phyloP scores from a whole-genome alignment of 2,329 filamentous ascomycete species.

The Talaromyces sp. region DNA sequence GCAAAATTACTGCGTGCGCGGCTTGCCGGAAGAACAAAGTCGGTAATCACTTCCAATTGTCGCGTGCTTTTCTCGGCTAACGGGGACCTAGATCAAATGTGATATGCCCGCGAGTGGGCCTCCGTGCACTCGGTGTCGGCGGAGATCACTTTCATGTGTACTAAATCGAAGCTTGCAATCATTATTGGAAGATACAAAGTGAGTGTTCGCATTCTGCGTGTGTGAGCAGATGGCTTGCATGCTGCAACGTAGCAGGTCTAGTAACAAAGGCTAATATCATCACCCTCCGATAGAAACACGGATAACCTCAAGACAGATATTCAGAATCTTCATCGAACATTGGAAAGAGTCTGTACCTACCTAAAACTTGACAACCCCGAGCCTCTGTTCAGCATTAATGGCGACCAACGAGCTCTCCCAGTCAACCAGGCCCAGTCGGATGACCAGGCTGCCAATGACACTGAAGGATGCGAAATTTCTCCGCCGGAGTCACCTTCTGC shows the following conservation, averaged over 20 bases:
- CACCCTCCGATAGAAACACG: conserved; percentile 24
- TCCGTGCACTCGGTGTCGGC: conserved; percentile 46
- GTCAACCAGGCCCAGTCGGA: background rate
- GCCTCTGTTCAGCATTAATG: conserved; percentile 3
- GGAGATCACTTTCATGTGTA: conserved; percentile 45
- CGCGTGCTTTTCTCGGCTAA: background rate
- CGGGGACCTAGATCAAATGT: conserved; percentile 39
- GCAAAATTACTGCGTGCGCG: conserved; percentile 47
- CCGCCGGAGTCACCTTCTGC: conserved; percentile 33
- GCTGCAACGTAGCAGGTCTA: background rate
- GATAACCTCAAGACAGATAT: conserved; percentile 32
- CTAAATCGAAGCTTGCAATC: conserved; percentile 47
- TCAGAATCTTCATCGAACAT: conserved; percentile 26
- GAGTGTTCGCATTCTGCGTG: background rate
- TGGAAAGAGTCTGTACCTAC: conserved; percentile 33
- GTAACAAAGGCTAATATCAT: background rate
- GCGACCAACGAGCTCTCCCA: conserved; percentile 9
- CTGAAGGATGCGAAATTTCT: conserved; percentile 36
- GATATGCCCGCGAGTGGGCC: conserved; percentile 46
- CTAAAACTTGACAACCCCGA: conserved; percentile 30
- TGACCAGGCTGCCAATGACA: conserved; percentile 23
- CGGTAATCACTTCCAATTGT: background rate
- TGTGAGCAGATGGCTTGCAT: background rate
- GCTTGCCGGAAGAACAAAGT: conserved; percentile 52
- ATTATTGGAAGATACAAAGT: conserved; percentile 44